A percentile compares a stretch with the other conserved stretches of the same genome.
Conservation (phyloP, 2,329 filamentous ascomycete genomes). For the Cryphonectria nitschkei region DNA sequence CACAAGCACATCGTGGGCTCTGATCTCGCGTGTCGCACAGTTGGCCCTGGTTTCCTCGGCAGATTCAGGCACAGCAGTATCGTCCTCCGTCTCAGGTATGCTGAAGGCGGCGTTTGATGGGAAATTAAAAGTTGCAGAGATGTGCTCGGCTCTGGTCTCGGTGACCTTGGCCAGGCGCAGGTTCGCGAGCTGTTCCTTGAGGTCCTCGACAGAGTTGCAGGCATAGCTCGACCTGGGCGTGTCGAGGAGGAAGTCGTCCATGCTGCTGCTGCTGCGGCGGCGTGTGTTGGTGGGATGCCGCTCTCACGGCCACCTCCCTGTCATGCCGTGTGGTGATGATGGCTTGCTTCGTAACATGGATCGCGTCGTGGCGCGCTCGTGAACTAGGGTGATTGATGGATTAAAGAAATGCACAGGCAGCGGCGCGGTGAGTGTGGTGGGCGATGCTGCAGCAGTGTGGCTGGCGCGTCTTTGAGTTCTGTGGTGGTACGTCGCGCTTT, state of each 20-base stretch:
- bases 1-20: slow-evolving; percentile 49
- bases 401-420: background rate
- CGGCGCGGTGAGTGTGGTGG: background rate
- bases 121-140: slow-evolving; percentile 52
- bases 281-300: background rate
- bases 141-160: slow-evolving; percentile 53
- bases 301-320: background rate
- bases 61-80: slow-evolving; percentile 36
- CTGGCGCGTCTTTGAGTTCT: background rate
- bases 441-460: background rate
- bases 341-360: background rate
- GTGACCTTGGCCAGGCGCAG: slow-evolving; percentile 48
- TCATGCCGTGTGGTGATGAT: background rate
- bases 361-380: background rate
- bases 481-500: background rate
- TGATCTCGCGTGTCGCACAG: slow-evolving; percentile 42
- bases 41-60: slow-evolving; percentile 1
- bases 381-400: background rate
- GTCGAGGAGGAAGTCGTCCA: slow-evolving; percentile 40
- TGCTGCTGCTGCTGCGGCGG: slow-evolving; percentile 26
- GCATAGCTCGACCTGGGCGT: slow-evolving; percentile 35
- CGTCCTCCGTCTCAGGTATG: slow-evolving; percentile 44
- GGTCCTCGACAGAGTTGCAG: slow-evolving; percentile 49
- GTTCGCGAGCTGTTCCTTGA: slow-evolving; percentile 49
- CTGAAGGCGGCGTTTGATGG: slow-evolving; percentile 48